Percentiles rank a stretch among this genome's conserved stretches.
These are phyloP conservation scores for Porphyrellus cyaneotinctus DNA, from an alignment of 768 basidiomycete genomes.

Conservation along the genomic window DNA sequence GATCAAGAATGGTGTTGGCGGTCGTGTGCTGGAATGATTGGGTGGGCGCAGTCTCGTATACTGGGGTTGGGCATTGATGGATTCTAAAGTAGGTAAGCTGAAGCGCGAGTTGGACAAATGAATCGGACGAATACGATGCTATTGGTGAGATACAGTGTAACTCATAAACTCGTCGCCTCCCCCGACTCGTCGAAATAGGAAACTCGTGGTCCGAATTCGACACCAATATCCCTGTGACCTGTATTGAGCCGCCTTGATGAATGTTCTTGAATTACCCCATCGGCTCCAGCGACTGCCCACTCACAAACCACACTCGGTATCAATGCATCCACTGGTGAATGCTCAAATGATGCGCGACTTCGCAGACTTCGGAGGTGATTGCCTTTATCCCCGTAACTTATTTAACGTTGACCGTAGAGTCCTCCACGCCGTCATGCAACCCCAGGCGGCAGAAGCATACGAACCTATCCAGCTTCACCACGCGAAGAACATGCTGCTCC, in stretches of 20 bases:
- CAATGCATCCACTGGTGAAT: conserved; percentile 85
- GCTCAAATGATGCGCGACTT: conserved; percentile 58
- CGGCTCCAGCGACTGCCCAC: conserved; percentile 54
- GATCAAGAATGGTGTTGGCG: no score
- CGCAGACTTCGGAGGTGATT: background rate
- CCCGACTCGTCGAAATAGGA: conserved; percentile 79
- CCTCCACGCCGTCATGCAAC: conserved; percentile 2
- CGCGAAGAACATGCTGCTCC: conserved; percentile 1
- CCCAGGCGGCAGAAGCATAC: conserved; percentile 1
- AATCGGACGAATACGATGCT: conserved; percentile 68
- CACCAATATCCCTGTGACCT: conserved; percentile 54
- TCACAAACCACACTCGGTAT: conserved; percentile 86
- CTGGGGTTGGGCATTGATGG: conserved; percentile 74
- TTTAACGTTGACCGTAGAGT: background rate
- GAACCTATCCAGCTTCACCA: conserved; percentile 5
- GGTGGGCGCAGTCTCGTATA: conserved; percentile 91
- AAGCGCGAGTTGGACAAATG: conserved; percentile 86
- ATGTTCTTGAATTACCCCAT: no score
- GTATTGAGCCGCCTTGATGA: conserved; percentile 40
- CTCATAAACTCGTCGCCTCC: conserved; percentile 66
- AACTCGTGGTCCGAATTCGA: conserved; percentile 78
- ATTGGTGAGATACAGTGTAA: conserved; percentile 5
- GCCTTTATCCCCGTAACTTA: background rate
- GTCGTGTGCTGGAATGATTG: conserved; percentile 64
- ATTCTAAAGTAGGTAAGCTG: conserved; percentile 89